Base-by-base conservation (phyloP, 352 stramenopile genomes). In the Pythium dissotocum region DNA sequence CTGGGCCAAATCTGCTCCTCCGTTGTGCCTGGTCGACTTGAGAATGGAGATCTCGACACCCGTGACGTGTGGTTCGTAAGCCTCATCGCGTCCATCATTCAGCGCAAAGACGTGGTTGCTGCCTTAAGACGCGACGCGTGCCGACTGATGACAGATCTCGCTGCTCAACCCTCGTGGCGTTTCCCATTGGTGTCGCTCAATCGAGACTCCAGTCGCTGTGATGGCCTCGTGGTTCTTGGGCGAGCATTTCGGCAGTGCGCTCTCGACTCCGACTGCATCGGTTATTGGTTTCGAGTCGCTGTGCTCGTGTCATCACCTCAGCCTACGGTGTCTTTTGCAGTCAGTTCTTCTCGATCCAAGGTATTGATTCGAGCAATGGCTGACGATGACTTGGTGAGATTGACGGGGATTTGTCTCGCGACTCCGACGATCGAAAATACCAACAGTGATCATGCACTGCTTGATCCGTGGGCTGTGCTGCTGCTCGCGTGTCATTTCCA, bases 141-240 rank as follows among this genome's bases (percentile, higher is more conserved):
- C 32, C 59, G 35, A 7, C 21, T 65, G 14, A 65, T 65, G 7
- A 32, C 24, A 7, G 18, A 58, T n/a, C 59, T 49, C 6, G n/a
- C 59, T 26, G 14, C 46, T 32, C 10, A 51, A 10, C 8, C 59
- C n/a, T 30, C 32, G 10, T 51, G 48, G 8, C 9, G 26, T 7
- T 2, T 58, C 13, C n/a, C 21, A 0, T 28, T 65, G 18, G 32
- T 49, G 16, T 57, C 46, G 10, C 33, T 65, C 4, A 44, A 9
- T 18, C 21, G 61, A 44, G 26, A 24, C 32, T 7, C 10, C 14
- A 32, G 61, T 24, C 61, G 49, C 12, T 4, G 48, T 14, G 61
- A 67, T 28, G 61, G 61, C 0, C 32, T 67, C 7, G 35, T 67
- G 4, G 35, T 67, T 26, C 51, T 67, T 16, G 61, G 48, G 33